Conservation (phyloP, 2,329 filamentous ascomycete genomes). For the Onygenales sp. region DNA sequence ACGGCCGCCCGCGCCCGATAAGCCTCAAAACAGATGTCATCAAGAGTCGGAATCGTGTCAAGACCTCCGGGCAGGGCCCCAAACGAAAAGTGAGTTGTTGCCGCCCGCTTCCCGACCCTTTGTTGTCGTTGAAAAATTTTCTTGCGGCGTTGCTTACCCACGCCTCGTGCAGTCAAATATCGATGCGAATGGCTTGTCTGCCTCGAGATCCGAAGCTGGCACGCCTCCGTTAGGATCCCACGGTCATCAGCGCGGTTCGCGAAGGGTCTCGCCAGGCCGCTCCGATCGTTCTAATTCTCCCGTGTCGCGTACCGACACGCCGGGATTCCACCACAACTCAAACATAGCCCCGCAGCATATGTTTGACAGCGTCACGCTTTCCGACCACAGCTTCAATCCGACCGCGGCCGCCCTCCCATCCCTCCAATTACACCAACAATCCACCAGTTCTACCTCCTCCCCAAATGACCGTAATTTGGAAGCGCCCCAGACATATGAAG, state of each 20-base stretch:
- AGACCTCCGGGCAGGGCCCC: constrained; percentile 68
- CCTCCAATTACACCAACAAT: constrained; percentile 46
- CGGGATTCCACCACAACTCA: constrained; percentile 58
- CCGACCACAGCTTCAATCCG: constrained; percentile 58
- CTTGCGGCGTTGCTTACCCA: constrained; percentile 7
- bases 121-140: constrained; percentile 16
- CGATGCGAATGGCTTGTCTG: constrained; percentile 50
- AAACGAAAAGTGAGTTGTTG: constrained; percentile 65
- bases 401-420: constrained; percentile 42
- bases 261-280: constrained; percentile 62
- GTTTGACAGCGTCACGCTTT: constrained; percentile 63
- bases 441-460: constrained; percentile 50
- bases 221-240: constrained; percentile 48
- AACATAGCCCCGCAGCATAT: constrained; percentile 66
- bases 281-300: constrained; percentile 69
- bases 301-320: constrained; percentile 69
- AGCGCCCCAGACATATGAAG: constrained; percentile 67
- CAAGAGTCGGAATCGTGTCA: constrained; percentile 97
- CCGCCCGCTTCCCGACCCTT: background rate
- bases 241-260: constrained; percentile 55
- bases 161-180: constrained; percentile 31
- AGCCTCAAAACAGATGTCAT: constrained; percentile 98
- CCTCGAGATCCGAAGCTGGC: constrained; percentile 46
- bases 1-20: constrained; percentile 85
- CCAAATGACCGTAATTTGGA: constrained; percentile 56